Evolutionary conservation across 2,329 filamentous ascomycete genomes (phyloP), one percentile per base, ranked within the genome.

Genomic region (Rhynchosporium graminicola): DNA sequence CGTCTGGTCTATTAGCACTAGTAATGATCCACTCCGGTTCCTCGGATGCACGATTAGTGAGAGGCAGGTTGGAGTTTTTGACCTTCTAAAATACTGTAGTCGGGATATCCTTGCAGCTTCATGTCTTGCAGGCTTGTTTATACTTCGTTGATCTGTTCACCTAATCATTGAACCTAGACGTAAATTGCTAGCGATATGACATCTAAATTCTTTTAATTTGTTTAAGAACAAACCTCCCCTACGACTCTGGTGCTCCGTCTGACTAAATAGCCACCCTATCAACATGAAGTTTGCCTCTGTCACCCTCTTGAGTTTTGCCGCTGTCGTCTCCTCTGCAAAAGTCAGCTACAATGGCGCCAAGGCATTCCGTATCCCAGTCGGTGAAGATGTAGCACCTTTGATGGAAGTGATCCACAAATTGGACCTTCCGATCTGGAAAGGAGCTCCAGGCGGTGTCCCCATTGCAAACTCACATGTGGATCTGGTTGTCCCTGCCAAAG

Each of bases 311-410:
- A 42, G 26, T 10, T 28, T 47, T 15, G 40, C 28, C 42, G 15
- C 28, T 9, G 40, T 36, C 26, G 47, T 54, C 48, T 52, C 28
- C 12, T 33, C 40, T n/a, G 65, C 65, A 40, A 73, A 66, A 68
- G 72, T 71, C 59, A 73, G 72, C 56, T 79, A 80, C 66, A 74
- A 77, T 67, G 77, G 77, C 40, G 76, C 75, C 52, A 74, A 77
- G 63, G 77, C 78, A 40, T 71, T 78, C 59, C 75, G 77, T 38
- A 70, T 79, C 54, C 72, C 74, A 29, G 71, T 74, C 15, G 70
- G 72, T 9, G 66, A 72, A 12, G 70, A 78, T 45, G 64, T 75
- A 4, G 69, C 69, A 13, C 65, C 68, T 26, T 68, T 79, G 2
- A 71, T 75, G 52, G 65, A 72, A 29, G 72, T 75, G 29, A 73